These are phyloP conservation scores for Phytophthora crassamura DNA, from an alignment of 352 stramenopile species.

Conservation along the genomic window DNA sequence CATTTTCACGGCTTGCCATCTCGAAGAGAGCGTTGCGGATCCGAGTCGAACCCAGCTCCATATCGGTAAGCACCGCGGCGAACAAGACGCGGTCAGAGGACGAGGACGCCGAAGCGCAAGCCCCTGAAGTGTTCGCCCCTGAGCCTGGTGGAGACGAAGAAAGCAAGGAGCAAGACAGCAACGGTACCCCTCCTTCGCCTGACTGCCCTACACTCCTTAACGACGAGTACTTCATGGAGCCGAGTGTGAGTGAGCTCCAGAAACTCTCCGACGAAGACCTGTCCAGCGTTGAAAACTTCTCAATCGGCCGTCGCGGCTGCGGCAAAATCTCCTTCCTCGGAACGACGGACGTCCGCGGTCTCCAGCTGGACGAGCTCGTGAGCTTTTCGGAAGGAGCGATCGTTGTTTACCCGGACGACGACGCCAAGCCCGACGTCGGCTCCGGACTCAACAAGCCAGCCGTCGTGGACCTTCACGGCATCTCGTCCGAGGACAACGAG, in stretches of 20 bases:
- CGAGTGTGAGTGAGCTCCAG: conserved; percentile 36
- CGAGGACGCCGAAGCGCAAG: background rate
- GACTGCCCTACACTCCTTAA: conserved; percentile 41
- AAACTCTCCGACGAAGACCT: conserved; percentile 51
- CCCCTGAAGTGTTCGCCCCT: background rate
- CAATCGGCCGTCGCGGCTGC: conserved; percentile 39
- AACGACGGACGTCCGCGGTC: conserved; percentile 47
- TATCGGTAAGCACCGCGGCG: background rate
- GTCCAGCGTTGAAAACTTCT: conserved; percentile 46
- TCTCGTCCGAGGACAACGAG: conserved; percentile 35
- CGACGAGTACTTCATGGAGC: conserved; percentile 53
- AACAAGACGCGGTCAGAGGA: background rate
- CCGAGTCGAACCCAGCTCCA: conserved; percentile 7
- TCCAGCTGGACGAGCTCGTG: conserved; percentile 57
- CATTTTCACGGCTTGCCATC: conserved; percentile 27
- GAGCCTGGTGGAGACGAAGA: background rate
- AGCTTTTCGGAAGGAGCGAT: conserved; percentile 45
- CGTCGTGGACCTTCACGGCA: conserved; percentile 41
- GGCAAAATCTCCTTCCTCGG: conserved; percentile 53
- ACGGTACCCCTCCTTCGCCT: background rate
- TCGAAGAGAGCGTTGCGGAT: conserved; percentile 18
- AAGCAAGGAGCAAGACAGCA: background rate
- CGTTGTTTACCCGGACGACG: conserved; percentile 54
- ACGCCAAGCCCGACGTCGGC: conserved; percentile 48
- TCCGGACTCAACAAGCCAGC: conserved; percentile 56